Evolutionary conservation across 2,329 filamentous ascomycete genomes (phyloP).

Genomic region (Sclerotinia spermophila): DNA sequence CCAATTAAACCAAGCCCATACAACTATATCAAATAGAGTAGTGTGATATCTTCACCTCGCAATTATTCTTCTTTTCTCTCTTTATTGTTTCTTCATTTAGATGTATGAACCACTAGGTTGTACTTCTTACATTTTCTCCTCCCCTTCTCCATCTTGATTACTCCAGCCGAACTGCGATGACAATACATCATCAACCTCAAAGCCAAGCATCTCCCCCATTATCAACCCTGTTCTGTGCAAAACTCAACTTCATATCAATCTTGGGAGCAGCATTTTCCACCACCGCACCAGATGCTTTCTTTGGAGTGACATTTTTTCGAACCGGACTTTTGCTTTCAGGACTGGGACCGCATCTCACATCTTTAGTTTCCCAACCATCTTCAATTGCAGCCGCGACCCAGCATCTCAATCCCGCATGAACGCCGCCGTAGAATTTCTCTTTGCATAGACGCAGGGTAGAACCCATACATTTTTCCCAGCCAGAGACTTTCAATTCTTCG

Average conservation of each 20-base stretch:
- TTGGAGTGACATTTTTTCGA: constrained; percentile 37
- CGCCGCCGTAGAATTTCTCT: constrained; percentile 91
- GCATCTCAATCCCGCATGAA: constrained; percentile 82
- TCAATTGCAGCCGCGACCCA: constrained; percentile 87
- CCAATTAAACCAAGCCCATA: constrained; percentile 12
- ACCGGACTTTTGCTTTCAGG: constrained; percentile 43
- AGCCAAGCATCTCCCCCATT: constrained; percentile 29
- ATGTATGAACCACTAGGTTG: constrained; percentile 9
- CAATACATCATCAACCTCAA: constrained; percentile 4
- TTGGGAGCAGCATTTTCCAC: constrained; percentile 29
- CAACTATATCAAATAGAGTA: constrained; percentile 5
- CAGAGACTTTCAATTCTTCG: constrained; percentile 73
- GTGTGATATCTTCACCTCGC: not conserved
- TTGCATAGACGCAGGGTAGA: constrained; percentile 85
- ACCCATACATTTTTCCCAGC: constrained; percentile 89
- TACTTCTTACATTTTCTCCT: not conserved
- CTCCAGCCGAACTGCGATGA: not conserved
- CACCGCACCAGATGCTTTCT: constrained; percentile 19
- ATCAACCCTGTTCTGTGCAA: constrained; percentile 22
- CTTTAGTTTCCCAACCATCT: constrained; percentile 81
- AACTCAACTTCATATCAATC: constrained; percentile 36
- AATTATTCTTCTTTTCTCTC: not conserved
- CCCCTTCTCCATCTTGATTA: not conserved
- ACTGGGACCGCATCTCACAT: constrained; percentile 72
- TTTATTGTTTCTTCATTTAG: not conserved